Evolutionary conservation across 208 protist genomes (phyloP).

Genomic region (Crithidia mellificae): DNA sequence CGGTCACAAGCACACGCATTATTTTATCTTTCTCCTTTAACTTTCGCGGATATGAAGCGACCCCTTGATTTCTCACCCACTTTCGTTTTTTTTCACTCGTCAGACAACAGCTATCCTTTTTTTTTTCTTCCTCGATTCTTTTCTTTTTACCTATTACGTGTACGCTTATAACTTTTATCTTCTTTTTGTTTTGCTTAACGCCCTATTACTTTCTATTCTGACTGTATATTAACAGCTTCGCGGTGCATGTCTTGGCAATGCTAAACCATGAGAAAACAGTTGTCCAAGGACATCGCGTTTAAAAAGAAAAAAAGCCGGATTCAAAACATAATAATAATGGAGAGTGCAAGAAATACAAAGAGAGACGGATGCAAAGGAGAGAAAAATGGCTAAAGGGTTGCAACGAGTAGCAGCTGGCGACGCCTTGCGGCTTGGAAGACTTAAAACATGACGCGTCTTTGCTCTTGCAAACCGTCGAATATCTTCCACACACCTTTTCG

Average conservation of each 20-base stretch:
- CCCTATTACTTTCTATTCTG: not conserved
- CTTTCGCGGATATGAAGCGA: constrained; percentile 21
- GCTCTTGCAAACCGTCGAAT: too few species aligned
- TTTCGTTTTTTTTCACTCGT: not conserved
- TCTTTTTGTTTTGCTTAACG: not conserved
- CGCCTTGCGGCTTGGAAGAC: too few species aligned
- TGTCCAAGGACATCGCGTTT: not conserved
- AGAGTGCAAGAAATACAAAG: too few species aligned
- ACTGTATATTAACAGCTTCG: constrained; percentile 4
- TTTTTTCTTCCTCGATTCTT: not conserved
- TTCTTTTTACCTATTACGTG: not conserved
- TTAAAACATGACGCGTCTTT: too few species aligned
- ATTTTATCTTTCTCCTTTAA: constrained; percentile 17
- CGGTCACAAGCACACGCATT: not conserved
- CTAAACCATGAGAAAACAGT: not conserved
- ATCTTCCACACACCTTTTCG: too few species aligned
- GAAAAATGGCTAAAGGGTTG: too few species aligned
- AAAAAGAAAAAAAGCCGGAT: not conserved
- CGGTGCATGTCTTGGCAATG: constrained; percentile 1
- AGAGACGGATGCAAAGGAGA: too few species aligned
- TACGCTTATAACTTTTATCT: not conserved
- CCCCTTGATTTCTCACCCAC: constrained; percentile 16
- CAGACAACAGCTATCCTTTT: not conserved
- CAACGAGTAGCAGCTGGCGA: too few species aligned
- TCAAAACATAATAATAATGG: not conserved